Percentiles rank a stretch among this genome's conserved stretches.
phyloP scores from a whole-genome alignment of 75 land plant species.

The Adiantum capillusveneris region DNA sequence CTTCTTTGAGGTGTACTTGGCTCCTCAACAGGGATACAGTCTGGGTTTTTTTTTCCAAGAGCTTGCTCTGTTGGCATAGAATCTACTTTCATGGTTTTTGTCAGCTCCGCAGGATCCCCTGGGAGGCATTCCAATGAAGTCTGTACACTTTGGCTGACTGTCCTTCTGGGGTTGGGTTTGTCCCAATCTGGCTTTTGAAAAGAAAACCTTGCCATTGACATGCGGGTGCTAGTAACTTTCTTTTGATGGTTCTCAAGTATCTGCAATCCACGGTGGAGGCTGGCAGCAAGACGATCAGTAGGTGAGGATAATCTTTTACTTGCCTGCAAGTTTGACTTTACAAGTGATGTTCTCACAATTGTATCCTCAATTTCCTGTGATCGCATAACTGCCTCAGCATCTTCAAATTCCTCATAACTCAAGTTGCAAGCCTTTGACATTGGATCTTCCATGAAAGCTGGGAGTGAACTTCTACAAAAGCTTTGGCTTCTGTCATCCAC shows the following conservation, averaged over 20 bases:
- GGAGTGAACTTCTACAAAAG: too few species aligned
- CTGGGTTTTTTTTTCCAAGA: too few species aligned
- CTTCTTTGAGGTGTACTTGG: constrained; percentile 21
- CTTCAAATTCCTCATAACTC: neutral
- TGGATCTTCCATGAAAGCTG: neutral
- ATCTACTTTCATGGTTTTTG: neutral
- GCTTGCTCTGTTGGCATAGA: too few species aligned
- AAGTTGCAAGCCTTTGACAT: neutral
- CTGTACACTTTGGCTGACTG: constrained; percentile 47
- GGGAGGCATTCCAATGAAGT: constrained; percentile 16
- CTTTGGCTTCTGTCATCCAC: too few species aligned
- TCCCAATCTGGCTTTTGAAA: constrained; percentile 36
- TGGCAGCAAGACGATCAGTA: constrained; percentile 58
- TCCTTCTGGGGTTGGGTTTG: constrained; percentile 10
- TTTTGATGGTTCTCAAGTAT: constrained; percentile 49
- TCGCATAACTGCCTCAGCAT: neutral
- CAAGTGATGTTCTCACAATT: neutral
- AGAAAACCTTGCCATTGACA: constrained; percentile 60
- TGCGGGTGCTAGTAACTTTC: constrained; percentile 29
- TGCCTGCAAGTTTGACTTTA: neutral
- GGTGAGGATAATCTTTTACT: constrained; percentile 22
- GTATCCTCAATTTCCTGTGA: neutral
- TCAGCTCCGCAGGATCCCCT: constrained; percentile 6
- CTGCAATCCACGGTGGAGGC: constrained; percentile 75
- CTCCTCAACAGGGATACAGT: constrained; percentile 27